Evolutionary conservation across 768 basidiomycete genomes (phyloP), one percentile per base, ranked within the genome.

Genomic region (Dioszegia hungarica): DNA sequence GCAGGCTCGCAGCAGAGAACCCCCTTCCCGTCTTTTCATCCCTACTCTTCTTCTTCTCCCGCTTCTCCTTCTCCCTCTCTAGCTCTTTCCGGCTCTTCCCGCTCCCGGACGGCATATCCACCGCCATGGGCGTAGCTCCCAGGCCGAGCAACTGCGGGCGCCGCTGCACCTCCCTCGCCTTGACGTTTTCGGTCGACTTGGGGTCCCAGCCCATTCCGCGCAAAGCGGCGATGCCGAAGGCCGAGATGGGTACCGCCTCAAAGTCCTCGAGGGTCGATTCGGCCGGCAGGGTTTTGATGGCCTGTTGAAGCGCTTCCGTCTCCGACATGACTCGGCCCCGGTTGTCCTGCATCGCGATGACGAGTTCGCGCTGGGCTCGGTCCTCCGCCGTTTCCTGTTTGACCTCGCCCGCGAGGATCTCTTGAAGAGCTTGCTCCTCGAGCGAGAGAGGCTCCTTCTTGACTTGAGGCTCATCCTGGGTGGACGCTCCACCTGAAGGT

Each of bases 151-250:
- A 76, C 0, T 91, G 86, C 0, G 94, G 92, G 15, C 95, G 82
- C 1, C 88, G 79, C 53, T 81, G 78, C 0, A 95, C 95, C 0
- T 93, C 77, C 72, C 90, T 92, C 1, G 92, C 86, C 64, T 90
- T 84, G n/a, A 70, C 68, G 3, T 82, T 82, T 0, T 88, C 87
- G 33, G 88, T 85, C 11, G 58, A 40, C 10, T 60, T 63, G 2
- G 75, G 75, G 59, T 88, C 88, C 91, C 91, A 97, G 2, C 93
- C 93, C 95, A 98, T 98, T 0, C 94, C 94, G 41, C 92, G 83
- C 3, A 95, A 80, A 65, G 98, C 82, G 6, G 95, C 95, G 4
- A 88, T 85, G 5, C 95, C 94, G 63, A 98, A 99, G 54, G 89
- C 87, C 5, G 87, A 86, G 15, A 99, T 86, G 0, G 95, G 95